These are phyloP conservation scores for Salix suchowensis DNA, from an alignment of 345 rosid species.

Conservation along the genomic window DNA sequence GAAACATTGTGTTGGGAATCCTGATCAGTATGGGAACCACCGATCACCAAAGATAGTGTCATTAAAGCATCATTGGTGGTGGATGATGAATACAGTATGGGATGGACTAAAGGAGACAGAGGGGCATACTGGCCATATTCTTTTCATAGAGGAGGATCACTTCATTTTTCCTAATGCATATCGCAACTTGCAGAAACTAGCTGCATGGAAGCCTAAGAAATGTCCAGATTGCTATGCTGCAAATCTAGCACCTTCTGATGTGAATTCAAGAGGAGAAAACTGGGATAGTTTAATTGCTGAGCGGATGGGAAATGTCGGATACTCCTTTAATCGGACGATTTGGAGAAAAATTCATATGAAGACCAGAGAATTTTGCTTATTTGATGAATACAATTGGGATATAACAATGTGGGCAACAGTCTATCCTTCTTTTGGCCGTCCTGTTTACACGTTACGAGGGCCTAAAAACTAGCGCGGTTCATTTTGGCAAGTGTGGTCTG, in stretches of 20 bases:
- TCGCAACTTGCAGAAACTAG: slow-evolving; percentile 74
- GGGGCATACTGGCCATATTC: slow-evolving; percentile 60
- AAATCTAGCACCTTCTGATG: slow-evolving; percentile 88
- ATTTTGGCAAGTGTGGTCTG: slow-evolving; percentile 96
- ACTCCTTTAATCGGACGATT: slow-evolving; percentile 72
- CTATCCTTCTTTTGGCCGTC: slow-evolving; percentile 82
- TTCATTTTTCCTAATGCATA: slow-evolving; percentile 91
- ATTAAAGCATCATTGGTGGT: slow-evolving; percentile 99
- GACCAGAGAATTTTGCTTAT: slow-evolving; percentile 81
- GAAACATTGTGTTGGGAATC: slow-evolving; percentile 62
- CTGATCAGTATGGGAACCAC: slow-evolving; percentile 95
- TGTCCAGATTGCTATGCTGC: slow-evolving; percentile 89
- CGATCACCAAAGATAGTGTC: slow-evolving; percentile 80
- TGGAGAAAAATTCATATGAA: slow-evolving; percentile 80
- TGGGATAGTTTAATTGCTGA: slow-evolving; percentile 66
- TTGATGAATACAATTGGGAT: slow-evolving; percentile 98
- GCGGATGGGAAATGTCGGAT: slow-evolving; percentile 94
- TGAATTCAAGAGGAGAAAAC: slow-evolving; percentile 85
- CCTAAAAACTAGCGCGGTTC: slow-evolving; percentile 89
- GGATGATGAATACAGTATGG: slow-evolving; percentile 99
- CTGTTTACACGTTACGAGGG: slow-evolving; percentile 81
- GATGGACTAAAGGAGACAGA: slow-evolving; percentile 80
- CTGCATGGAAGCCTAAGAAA: slow-evolving; percentile 51
- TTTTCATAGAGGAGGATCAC: slow-evolving; percentile 97
- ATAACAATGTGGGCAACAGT: slow-evolving; percentile 98